Evolutionary conservation across 306 rosid genomes (phyloP).

Genomic region (Glycyrrhiza uralensis): DNA sequence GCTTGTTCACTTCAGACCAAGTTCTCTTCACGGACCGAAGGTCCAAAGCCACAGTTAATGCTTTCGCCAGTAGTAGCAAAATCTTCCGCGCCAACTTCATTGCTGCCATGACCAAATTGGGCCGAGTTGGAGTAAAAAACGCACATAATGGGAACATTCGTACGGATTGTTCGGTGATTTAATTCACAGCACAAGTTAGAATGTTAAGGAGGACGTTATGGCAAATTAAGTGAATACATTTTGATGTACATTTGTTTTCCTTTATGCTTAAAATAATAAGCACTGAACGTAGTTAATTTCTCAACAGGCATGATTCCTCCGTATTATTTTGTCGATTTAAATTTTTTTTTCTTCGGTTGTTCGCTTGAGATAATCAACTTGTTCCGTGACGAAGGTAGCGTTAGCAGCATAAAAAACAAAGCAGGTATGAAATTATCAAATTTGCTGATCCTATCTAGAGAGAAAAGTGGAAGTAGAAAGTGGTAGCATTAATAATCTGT

Average conservation of each 20-base stretch:
- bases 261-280: neutral
- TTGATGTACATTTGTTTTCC: conserved; percentile 23
- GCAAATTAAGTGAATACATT: neutral
- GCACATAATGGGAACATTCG: conserved; percentile 62
- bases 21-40: conserved; percentile 52
- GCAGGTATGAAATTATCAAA: neutral
- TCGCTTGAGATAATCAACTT: neutral
- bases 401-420: neutral
- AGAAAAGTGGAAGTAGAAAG: neutral
- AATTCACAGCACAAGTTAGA: conserved; percentile 4
- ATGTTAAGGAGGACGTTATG: neutral
- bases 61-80: conserved; percentile 41
- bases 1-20: conserved; percentile 71
- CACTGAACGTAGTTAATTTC: neutral
- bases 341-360: neutral
- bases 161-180: conserved; percentile 46
- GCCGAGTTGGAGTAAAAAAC: conserved; percentile 70
- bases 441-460: neutral
- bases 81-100: conserved; percentile 50
- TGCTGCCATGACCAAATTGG: conserved; percentile 68
- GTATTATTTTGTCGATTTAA: too few relatives aligned
- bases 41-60: conserved; percentile 46
- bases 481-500: neutral
- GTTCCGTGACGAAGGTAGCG: too few relatives aligned
- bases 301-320: neutral